phyloP scores from a whole-genome alignment of 2,329 filamentous ascomycete species.

The Colletotrichum spaethianum region DNA sequence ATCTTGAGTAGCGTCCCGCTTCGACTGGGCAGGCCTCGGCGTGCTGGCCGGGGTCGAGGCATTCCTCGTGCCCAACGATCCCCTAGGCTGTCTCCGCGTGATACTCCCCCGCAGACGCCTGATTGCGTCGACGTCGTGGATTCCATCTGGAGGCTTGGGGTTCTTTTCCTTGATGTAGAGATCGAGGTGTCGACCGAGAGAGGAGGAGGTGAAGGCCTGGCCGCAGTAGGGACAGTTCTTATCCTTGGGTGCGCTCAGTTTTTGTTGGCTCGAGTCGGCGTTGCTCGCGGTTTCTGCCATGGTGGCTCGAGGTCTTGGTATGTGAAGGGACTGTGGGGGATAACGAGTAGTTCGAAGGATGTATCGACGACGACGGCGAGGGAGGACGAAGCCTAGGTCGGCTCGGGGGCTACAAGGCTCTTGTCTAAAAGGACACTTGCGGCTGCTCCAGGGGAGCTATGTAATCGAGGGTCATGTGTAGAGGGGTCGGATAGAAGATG shows the following conservation, averaged over 20 bases:
- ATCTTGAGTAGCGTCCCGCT: conserved; percentile 46
- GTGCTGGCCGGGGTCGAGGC: conserved; percentile 72
- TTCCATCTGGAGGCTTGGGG: conserved; percentile 86
- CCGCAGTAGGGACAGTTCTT: conserved; percentile 90
- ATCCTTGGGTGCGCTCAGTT: conserved; percentile 77
- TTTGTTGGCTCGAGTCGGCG: conserved; percentile 57
- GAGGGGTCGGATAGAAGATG: background rate
- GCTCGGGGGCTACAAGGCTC: conserved; percentile 12
- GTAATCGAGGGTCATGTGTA: conserved; percentile 36
- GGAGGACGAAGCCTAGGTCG: background rate
- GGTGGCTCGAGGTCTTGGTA: conserved; percentile 26
- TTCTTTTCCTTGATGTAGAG: conserved; percentile 96
- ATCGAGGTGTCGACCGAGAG: conserved; percentile 92
- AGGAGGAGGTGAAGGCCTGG: conserved; percentile 93
- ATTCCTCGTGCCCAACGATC: conserved; percentile 72
- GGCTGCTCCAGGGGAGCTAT: conserved; percentile 42
- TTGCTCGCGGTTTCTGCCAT: conserved; percentile 48
- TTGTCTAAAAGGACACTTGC: conserved; percentile 20
- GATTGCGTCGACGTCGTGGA: conserved; percentile 93
- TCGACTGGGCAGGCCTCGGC: conserved; percentile 58
- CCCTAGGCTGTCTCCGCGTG: conserved; percentile 86
- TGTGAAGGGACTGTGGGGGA: background rate
- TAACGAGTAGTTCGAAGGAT: conserved; percentile 14
- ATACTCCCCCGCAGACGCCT: conserved; percentile 86
- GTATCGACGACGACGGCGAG: conserved; percentile 9